Conservation (phyloP, 306 rosid genomes). For the Crotalaria pallida region DNA sequence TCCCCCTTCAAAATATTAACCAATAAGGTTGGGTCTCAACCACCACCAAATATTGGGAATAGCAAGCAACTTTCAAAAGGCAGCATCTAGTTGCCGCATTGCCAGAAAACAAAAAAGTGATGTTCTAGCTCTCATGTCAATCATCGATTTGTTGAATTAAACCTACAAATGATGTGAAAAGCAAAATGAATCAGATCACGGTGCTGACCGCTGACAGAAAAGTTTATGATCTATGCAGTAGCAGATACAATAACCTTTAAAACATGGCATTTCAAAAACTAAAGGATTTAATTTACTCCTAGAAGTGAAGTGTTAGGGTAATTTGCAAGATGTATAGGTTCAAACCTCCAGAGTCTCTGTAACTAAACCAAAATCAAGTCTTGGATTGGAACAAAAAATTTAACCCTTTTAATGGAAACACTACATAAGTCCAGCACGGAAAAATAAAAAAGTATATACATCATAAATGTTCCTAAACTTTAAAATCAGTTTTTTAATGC, state of each 20-base stretch:
- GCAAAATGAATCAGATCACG: neutral
- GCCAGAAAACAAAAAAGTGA: neutral
- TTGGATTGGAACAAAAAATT: neutral
- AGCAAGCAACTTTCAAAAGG: neutral
- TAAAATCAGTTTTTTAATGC: too few species aligned
- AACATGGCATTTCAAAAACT: neutral
- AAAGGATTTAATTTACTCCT: neutral
- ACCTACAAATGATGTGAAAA: constrained; percentile 36
- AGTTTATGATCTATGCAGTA: neutral
- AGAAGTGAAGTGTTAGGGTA: neutral
- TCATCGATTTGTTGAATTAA: constrained; percentile 55
- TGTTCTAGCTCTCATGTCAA: constrained; percentile 21
- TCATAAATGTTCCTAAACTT: neutral
- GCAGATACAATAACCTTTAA: neutral
- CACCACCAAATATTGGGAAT: constrained; percentile 7
- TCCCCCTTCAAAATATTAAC: constrained; percentile 12
- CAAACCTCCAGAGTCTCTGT: neutral
- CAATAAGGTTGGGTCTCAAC: constrained; percentile 18
- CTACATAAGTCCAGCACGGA: neutral
- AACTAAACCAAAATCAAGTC: neutral
- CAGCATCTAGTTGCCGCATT: neutral
- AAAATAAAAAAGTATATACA: neutral
- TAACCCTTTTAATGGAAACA: neutral
- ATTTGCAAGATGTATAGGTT: neutral
- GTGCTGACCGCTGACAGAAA: neutral